Evolutionary conservation across 2,329 filamentous ascomycete species (phyloP).

Genomic region (Fusarium nygamai): DNA sequence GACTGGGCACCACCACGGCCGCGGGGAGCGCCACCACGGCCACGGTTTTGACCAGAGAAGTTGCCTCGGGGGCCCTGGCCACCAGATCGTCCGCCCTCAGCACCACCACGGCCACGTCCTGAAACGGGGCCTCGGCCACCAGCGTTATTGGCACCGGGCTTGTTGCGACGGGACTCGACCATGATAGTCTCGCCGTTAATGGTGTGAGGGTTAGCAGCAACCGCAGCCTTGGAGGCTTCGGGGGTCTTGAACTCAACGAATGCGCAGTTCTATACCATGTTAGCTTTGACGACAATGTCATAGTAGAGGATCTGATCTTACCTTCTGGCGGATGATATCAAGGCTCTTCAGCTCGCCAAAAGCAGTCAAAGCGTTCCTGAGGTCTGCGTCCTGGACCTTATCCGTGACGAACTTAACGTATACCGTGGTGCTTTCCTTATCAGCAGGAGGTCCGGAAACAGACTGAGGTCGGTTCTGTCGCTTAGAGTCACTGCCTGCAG

Average conservation of each 20-base stretch:
- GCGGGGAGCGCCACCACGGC: constrained; percentile 73
- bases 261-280: constrained; percentile 80
- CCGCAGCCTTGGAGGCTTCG: constrained; percentile 84
- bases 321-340: constrained; percentile 85
- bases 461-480: constrained; percentile 81
- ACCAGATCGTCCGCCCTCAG: constrained; percentile 67
- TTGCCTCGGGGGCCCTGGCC: constrained; percentile 73
- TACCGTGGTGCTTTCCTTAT: constrained; percentile 81
- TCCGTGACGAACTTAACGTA: constrained; percentile 98
- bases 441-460: constrained; percentile 65
- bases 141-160: constrained; percentile 75
- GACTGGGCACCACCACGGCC: constrained; percentile 69
- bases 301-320: constrained; percentile 52
- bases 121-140: constrained; percentile 69
- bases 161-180: constrained; percentile 89
- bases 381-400: constrained; percentile 79
- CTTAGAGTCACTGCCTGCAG: constrained; percentile 84
- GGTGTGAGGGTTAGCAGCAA: constrained; percentile 84
- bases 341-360: constrained; percentile 79
- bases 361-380: constrained; percentile 75
- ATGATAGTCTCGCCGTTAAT: constrained; percentile 84
- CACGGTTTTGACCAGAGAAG: constrained; percentile 73
- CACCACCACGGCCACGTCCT: constrained; percentile 73
- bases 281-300: constrained; percentile 1
- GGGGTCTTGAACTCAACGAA: constrained; percentile 91